These are phyloP conservation scores for Epichloe gansuensis DNA, from an alignment of 2,329 filamentous ascomycete genomes.

Conservation along the genomic window DNA sequence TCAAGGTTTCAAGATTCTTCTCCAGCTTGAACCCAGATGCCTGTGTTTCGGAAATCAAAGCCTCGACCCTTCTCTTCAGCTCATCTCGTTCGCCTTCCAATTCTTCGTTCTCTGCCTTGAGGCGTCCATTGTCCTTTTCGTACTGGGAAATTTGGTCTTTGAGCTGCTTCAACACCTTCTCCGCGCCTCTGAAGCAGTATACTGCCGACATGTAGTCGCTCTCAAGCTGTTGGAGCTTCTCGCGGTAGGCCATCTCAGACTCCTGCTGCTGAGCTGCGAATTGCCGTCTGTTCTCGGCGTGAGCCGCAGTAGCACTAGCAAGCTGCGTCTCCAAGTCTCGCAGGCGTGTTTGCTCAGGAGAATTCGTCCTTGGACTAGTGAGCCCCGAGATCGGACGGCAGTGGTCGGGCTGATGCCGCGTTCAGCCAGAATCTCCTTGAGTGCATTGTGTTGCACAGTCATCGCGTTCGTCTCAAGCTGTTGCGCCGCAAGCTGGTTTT, in stretches of 20 bases:
- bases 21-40: constrained; percentile 58
- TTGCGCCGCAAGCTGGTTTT: constrained; percentile 70
- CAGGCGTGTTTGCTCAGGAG: constrained; percentile 68
- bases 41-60: constrained; percentile 57
- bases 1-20: constrained; percentile 54
- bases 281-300: constrained; percentile 71
- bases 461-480: constrained; percentile 92
- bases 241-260: constrained; percentile 78
- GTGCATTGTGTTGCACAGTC: constrained; percentile 78
- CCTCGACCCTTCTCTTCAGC: constrained; percentile 56
- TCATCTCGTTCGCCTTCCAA: constrained; percentile 65
- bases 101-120: constrained; percentile 65
- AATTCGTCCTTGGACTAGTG: constrained; percentile 57
- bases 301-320: constrained; percentile 59
- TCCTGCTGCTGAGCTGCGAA: constrained; percentile 75
- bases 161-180: constrained; percentile 98
- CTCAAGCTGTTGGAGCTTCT: constrained; percentile 86
- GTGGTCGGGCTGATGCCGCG: constrained; percentile 73
- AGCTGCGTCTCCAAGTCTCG: constrained; percentile 84
- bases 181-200: constrained; percentile 94
- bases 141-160: constrained; percentile 93
- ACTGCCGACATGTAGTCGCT: constrained; percentile 97
- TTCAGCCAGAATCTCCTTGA: constrained; percentile 86
- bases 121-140: constrained; percentile 71
- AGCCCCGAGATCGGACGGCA: constrained; percentile 57